Evolutionary conservation across 805 yeast genomes (phyloP), one percentile per base, ranked within the genome.

Genomic region (Suhomyces pyralidae): DNA sequence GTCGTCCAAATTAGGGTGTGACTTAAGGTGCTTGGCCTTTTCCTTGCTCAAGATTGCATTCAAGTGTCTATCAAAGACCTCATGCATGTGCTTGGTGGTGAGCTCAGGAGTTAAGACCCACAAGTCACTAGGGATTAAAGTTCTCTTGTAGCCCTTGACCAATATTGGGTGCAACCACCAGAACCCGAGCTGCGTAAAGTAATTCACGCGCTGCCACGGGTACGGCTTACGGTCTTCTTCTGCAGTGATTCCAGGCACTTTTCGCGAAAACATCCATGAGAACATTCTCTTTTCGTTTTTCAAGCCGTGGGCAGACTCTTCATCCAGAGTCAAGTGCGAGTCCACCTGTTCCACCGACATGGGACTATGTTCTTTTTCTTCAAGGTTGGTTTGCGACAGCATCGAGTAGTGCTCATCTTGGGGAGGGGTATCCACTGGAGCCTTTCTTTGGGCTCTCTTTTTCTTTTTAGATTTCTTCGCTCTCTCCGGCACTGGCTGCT

Each of bases 281-380:
- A 85, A 78, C 46, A 78, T 46, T 54, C 88, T 70, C 54, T 74
- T 76, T 60, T 84, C 83, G 74, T 58, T 78, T 62, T 46, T 68
- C 67, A 46, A 74, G 42, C 42, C 42, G 17, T 38, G 20, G n/a
- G 9, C 24, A 10, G 42, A 38, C 24, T 38, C 42, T 38, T 38
- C 42, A n/a, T 38, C 42, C 42, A 38, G 42, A 7, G 42, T 19
- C 42, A 38, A 17, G 14, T 38, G 42, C 7, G 42, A 17, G 24
- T 38, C 42, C 1, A 38, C 42, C 24, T 38, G 22, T 38, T 38
- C 42, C 12, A 38, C 42, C 14, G 42, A 38, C 7, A 9, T 10
- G 7, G 42, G 42, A 9, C 10, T 38, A 5, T 38, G 22, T 9
- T 38, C 42, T n/a, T 38, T 38, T 17, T 38, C 22, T 38, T 38